A percentile compares a stretch with the other conserved stretches of the same genome.
phyloP scores from a whole-genome alignment of 1,284 basidiomycete species.

The Cystobasidium sp. region DNA sequence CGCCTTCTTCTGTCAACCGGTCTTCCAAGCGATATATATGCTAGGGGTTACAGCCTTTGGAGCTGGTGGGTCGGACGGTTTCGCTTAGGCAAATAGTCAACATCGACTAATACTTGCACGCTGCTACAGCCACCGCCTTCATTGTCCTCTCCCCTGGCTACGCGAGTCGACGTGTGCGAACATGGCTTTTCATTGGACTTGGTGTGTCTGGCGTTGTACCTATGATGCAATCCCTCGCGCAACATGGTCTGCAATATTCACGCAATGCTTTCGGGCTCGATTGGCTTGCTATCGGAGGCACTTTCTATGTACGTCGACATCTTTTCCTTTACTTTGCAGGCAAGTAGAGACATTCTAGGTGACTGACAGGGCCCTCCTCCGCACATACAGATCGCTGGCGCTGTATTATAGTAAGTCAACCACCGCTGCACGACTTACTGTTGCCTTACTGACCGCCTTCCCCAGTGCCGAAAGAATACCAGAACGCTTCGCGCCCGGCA shows the following conservation, averaged over 20 bases:
- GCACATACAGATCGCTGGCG: conserved; percentile 45
- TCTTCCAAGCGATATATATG: conserved; percentile 47
- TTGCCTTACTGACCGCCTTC: not conserved
- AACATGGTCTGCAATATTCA: conserved; percentile 42
- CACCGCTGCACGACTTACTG: not conserved
- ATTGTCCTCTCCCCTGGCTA: conserved; percentile 46
- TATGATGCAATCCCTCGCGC: conserved; percentile 46
- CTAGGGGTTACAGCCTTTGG: conserved; percentile 47
- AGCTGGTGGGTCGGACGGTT: conserved; percentile 21
- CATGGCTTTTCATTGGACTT: conserved; percentile 49
- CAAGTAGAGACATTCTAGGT: not conserved
- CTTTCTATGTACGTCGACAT: conserved; percentile 38
- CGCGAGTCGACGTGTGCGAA: conserved; percentile 48
- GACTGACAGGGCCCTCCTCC: not conserved
- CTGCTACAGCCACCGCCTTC: conserved; percentile 44
- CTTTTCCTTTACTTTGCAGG: not conserved
- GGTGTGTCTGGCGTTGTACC: conserved; percentile 49
- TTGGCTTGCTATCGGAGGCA: conserved; percentile 48
- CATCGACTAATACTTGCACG: too few species aligned
- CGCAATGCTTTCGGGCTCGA: conserved; percentile 42
- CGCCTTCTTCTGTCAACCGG: conserved; percentile 50
- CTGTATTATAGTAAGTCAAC: conserved; percentile 45
- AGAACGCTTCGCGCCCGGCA: conserved; percentile 49
- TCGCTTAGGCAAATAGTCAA: too few species aligned
- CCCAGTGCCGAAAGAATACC: conserved; percentile 49